A percentile compares a stretch with the other conserved stretches of the same genome.
These are phyloP conservation scores for Verticillium klebahnii DNA, from an alignment of 2,329 filamentous ascomycete species.

Conservation along the genomic window DNA sequence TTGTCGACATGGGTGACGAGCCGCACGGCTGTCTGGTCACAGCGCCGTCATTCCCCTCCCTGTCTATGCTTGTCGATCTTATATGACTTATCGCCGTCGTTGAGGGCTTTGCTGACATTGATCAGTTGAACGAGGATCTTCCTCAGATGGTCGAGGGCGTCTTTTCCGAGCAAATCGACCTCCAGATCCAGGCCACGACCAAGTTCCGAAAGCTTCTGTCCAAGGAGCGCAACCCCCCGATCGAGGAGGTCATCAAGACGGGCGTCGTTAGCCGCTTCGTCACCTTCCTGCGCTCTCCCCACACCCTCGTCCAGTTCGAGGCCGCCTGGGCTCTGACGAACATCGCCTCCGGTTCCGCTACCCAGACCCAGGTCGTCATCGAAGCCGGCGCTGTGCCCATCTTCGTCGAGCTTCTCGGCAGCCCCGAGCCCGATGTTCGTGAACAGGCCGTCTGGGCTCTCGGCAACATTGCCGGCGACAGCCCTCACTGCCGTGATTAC, in stretches of 20 bases:
- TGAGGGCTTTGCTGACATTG: slow-evolving; percentile 20
- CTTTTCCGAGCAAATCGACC: slow-evolving; percentile 97
- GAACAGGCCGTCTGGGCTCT: slow-evolving; percentile 98
- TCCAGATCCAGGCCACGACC: slow-evolving; percentile 94
- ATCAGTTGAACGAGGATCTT: slow-evolving; percentile 91
- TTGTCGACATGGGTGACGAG: background rate
- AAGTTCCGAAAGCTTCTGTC: slow-evolving; percentile 98
- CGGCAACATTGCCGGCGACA: slow-evolving; percentile 98
- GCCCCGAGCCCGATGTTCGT: slow-evolving; percentile 94
- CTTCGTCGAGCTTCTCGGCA: slow-evolving; percentile 92
- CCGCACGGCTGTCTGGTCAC: background rate
- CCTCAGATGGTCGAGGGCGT: slow-evolving; percentile 97
- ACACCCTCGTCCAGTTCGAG: slow-evolving; percentile 98
- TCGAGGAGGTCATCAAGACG: slow-evolving; percentile 98
- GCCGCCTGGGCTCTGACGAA: slow-evolving; percentile 99
- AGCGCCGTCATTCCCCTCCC: background rate
- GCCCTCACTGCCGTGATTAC: slow-evolving; percentile 94
- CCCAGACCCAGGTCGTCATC: slow-evolving; percentile 98
- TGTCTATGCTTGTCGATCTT: background rate
- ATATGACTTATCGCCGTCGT: background rate
- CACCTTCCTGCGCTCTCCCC: slow-evolving; percentile 94
- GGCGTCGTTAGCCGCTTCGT: slow-evolving; percentile 97
- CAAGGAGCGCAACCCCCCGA: slow-evolving; percentile 98
- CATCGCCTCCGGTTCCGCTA: slow-evolving; percentile 94
- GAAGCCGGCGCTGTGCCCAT: slow-evolving; percentile 97